Evolutionary conservation across 805 yeast species (phyloP).

Genomic region (Candida gorgasii): DNA sequence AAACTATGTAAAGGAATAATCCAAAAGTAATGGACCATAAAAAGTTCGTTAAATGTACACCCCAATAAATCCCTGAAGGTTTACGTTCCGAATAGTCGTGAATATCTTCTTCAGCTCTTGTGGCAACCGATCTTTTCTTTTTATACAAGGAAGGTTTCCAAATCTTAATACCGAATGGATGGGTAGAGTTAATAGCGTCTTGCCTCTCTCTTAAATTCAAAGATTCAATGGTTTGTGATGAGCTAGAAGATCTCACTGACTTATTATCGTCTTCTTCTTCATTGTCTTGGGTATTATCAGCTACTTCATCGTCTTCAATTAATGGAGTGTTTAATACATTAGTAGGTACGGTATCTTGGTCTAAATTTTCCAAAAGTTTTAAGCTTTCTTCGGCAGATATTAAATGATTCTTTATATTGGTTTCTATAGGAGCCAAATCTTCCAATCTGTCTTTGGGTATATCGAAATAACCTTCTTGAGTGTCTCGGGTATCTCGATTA

Average conservation of each 20-base stretch:
- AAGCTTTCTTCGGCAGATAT: constrained; percentile 25
- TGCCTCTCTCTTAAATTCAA: constrained; percentile 90
- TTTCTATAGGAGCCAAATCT: constrained; percentile 13
- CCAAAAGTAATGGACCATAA: constrained; percentile 81
- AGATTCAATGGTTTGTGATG: constrained; percentile 66
- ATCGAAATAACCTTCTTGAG: constrained; percentile 5
- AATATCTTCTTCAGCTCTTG: constrained; percentile 89
- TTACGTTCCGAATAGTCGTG: constrained; percentile 59
- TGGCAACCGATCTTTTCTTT: constrained; percentile 86
- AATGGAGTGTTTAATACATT: constrained; percentile 13
- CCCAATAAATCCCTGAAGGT: constrained; percentile 45
- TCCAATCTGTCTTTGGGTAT: constrained; percentile 13
- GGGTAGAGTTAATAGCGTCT: constrained; percentile 93
- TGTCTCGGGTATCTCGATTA: background rate
- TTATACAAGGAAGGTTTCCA: constrained; percentile 99
- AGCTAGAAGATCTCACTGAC: constrained; percentile 28
- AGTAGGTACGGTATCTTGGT: constrained; percentile 14
- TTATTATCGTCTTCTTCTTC: constrained; percentile 25
- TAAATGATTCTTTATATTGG: constrained; percentile 17
- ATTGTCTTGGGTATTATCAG: constrained; percentile 21
- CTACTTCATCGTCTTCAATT: constrained; percentile 19
- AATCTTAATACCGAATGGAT: constrained; percentile 96
- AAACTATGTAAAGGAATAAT: constrained; percentile 52
- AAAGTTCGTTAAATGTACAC: constrained; percentile 66
- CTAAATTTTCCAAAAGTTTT: constrained; percentile 17